phyloP scores from a whole-genome alignment of 208 protist species.

The Zelonia costaricensis region DNA sequence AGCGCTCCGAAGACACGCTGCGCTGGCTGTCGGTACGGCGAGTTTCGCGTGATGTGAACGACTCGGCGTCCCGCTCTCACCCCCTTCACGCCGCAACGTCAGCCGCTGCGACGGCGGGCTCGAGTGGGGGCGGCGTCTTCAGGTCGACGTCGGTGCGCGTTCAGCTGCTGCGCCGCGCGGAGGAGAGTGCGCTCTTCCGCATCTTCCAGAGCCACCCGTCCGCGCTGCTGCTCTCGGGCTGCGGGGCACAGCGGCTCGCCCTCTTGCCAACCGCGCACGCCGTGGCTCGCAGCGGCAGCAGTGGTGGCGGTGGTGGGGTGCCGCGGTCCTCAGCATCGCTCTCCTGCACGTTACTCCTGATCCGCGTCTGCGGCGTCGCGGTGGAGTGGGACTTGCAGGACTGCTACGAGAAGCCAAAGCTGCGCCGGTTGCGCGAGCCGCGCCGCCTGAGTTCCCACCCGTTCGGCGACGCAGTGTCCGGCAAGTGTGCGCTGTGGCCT shows the following conservation, averaged over 20 bases:
- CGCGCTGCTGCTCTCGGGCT: slow-evolving; percentile 44
- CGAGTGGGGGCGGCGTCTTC: not conserved
- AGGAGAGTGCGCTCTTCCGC: slow-evolving; percentile 65
- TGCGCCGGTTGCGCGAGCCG: slow-evolving; percentile 12
- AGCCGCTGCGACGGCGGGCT: not conserved
- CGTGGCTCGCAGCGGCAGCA: not conserved
- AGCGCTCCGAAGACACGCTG: slow-evolving; percentile 15
- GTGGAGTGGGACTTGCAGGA: slow-evolving; percentile 47
- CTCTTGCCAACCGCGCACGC: slow-evolving; percentile 29
- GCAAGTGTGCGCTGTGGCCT: not conserved
- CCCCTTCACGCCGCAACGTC: not conserved
- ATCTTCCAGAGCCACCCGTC: slow-evolving; percentile 64
- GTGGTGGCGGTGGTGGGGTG: not conserved
- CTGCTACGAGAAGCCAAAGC: slow-evolving; percentile 40
- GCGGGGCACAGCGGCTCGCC: slow-evolving; percentile 49
- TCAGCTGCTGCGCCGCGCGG: slow-evolving; percentile 42
- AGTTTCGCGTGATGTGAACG: not conserved
- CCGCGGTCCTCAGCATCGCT: not conserved
- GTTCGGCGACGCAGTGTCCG: not conserved
- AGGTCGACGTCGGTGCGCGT: slow-evolving; percentile 11
- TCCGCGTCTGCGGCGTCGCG: slow-evolving; percentile 43
- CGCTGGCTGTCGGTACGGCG: slow-evolving; percentile 21
- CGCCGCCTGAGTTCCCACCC: slow-evolving; percentile 3
- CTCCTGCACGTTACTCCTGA: slow-evolving; percentile 35
- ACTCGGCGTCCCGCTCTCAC: too few relatives aligned